Conservation (phyloP, 176 grass and related monocot species). For the Aegilops bicornis region DNA sequence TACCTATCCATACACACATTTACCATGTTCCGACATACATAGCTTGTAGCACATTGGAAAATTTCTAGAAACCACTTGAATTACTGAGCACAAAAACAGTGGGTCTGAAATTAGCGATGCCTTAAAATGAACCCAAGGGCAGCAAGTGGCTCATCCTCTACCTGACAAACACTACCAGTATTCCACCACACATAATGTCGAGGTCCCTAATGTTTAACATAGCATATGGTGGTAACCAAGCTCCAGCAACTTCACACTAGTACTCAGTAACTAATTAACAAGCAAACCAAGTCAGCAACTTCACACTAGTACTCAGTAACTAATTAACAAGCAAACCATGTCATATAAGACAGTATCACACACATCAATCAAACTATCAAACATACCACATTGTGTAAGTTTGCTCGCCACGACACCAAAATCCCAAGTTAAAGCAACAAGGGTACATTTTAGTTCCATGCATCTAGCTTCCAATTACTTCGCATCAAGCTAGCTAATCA, state of each 20-base stretch:
- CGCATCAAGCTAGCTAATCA: not conserved
- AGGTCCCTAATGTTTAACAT: not conserved
- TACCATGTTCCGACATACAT: not conserved
- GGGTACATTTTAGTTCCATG: not conserved
- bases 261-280: not conserved
- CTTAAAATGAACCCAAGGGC: not conserved
- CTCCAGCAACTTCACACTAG: not conserved
- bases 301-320: not conserved
- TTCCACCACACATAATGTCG: not conserved
- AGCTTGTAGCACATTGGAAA: not conserved
- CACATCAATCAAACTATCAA: not conserved
- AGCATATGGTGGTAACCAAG: not conserved
- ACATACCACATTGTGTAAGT: not conserved
- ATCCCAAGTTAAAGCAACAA: conserved; percentile 4
- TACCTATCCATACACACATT: not conserved
- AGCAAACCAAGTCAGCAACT: not conserved
- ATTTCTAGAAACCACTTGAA: not conserved
- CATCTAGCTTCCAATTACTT: not conserved
- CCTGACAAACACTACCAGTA: not conserved
- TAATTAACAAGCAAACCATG: not conserved
- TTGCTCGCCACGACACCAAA: not conserved
- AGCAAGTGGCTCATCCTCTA: not conserved
- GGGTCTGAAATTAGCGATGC: not conserved
- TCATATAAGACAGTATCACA: not conserved
- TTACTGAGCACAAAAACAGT: not conserved